phyloP scores from a whole-genome alignment of 805 yeast species.

The Yarrowia deformans region DNA sequence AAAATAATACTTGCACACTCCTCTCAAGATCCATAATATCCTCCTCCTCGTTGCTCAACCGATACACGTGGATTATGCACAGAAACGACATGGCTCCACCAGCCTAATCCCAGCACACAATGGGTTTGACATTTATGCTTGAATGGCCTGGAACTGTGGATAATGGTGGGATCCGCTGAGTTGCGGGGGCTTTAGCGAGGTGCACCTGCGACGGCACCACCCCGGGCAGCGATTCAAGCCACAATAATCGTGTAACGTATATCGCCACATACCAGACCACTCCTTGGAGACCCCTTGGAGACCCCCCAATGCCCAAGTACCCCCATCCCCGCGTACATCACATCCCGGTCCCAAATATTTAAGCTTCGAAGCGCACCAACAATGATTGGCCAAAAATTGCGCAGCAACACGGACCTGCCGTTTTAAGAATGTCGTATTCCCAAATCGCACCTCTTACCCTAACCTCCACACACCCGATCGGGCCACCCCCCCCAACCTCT shows the following conservation, averaged over 20 bases:
- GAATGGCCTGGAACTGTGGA: not conserved
- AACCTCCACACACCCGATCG: slow-evolving; percentile 18
- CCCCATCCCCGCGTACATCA: slow-evolving; percentile 4
- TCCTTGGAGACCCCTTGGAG: not conserved
- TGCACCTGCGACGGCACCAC: not conserved
- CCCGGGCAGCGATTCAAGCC: not conserved
- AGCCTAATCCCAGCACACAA: slow-evolving; percentile 38
- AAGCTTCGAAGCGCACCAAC: not conserved
- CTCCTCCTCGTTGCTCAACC: slow-evolving; percentile 3
- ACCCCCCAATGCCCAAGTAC: not conserved
- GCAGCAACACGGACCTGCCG: slow-evolving; percentile 34
- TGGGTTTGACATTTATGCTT: slow-evolving; percentile 14
- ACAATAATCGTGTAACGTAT: too few relatives aligned
- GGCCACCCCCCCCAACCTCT: slow-evolving; percentile 36
- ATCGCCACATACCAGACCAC: not conserved
- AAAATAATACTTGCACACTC: not conserved
- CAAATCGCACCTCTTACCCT: slow-evolving; percentile 6
- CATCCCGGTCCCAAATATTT: slow-evolving; percentile 9
- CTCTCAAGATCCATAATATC: not conserved
- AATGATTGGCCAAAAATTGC: slow-evolving; percentile 35
- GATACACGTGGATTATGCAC: slow-evolving; percentile 38
- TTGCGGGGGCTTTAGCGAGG: slow-evolving; percentile 2
- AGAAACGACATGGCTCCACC: slow-evolving; percentile 30
- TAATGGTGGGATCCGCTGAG: slow-evolving; percentile 1
- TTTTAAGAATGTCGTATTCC: slow-evolving; percentile 38